Conservation (phyloP, 73 alveolate genomes). For the Urostyla sp. region DNA sequence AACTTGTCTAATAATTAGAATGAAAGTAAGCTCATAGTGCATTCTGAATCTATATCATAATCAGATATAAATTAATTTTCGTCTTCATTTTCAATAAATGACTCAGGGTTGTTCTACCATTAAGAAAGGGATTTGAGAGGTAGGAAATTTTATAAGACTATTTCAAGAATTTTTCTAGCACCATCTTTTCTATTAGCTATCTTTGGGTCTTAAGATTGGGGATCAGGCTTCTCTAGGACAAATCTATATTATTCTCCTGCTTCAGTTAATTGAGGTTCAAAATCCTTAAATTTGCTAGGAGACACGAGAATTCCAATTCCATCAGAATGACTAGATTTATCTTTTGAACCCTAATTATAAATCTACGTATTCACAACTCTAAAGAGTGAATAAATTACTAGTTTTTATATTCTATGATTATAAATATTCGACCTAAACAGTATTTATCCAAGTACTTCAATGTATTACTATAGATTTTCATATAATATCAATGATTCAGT, state of each 20-base stretch:
- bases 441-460: conserved; percentile 19
- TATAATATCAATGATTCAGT: conserved; percentile 43
- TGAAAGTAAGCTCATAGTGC: conserved; percentile 11
- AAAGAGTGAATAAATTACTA: conserved; percentile 30
- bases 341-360: conserved; percentile 43
- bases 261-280: conserved; percentile 43
- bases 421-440: conserved; percentile 21
- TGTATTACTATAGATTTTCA: conserved; percentile 21
- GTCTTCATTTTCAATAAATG: conserved; percentile 56
- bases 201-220: conserved; percentile 15
- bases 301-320: conserved; percentile 58
- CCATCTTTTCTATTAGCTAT: conserved; percentile 35
- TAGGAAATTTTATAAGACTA: conserved; percentile 6
- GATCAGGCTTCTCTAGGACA: conserved; percentile 54
- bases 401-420: conserved; percentile 35
- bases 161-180: conserved; percentile 35
- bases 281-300: conserved; percentile 64
- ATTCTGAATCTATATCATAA: conserved; percentile 46
- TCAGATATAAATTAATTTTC: conserved; percentile 56
- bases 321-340: conserved; percentile 14
- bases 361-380: conserved; percentile 29
- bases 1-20: conserved; percentile 24
- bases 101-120: conserved; percentile 61
- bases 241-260: conserved; percentile 49
- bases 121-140: conserved; percentile 21